phyloP scores from a whole-genome alignment of 1,284 basidiomycete species.

The Laetiporus sulphureus region DNA sequence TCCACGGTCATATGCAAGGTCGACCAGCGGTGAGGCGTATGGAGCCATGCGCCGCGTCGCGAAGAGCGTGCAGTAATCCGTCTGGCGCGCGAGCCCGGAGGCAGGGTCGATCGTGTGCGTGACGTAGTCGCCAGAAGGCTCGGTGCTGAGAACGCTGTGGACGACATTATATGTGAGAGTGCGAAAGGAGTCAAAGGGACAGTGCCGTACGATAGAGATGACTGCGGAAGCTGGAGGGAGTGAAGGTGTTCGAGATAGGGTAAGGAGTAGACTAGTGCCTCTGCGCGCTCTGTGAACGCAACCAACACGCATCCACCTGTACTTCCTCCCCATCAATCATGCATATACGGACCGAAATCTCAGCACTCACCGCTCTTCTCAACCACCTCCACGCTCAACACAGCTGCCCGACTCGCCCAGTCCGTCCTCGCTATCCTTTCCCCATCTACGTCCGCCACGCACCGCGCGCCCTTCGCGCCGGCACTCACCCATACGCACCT shows the following conservation, averaged over 20 bases:
- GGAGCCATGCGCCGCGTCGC: conserved; percentile 37
- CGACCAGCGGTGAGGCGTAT: conserved; percentile 43
- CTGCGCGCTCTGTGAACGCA: conserved; percentile 50
- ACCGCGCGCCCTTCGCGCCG: conserved; percentile 51
- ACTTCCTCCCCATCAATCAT: background rate
- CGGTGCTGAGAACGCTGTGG: conserved; percentile 40
- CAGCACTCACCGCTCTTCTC: conserved; percentile 41
- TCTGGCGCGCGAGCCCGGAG: conserved; percentile 28
- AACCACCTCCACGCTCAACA: conserved; percentile 44
- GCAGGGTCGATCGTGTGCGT: conserved; percentile 33
- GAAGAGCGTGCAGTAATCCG: conserved; percentile 55
- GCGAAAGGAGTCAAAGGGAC: background rate
- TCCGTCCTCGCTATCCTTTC: conserved; percentile 51
- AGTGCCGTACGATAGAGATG: conserved; percentile 35
- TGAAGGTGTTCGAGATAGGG: conserved; percentile 58
- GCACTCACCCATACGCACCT: conserved; percentile 45
- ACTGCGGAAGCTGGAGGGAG: conserved; percentile 37
- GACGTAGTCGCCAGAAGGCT: conserved; percentile 51
- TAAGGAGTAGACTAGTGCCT: conserved; percentile 60
- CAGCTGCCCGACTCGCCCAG: conserved; percentile 48
- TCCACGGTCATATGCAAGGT: conserved; percentile 37
- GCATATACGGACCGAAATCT: background rate
- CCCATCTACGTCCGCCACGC: conserved; percentile 50
- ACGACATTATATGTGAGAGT: conserved; percentile 1
- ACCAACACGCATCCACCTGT: conserved; percentile 57